Percentiles rank a stretch among this genome's conserved stretches.
phyloP scores from a whole-genome alignment of 345 rosid genomes.

The Barbarea vulgaris region DNA sequence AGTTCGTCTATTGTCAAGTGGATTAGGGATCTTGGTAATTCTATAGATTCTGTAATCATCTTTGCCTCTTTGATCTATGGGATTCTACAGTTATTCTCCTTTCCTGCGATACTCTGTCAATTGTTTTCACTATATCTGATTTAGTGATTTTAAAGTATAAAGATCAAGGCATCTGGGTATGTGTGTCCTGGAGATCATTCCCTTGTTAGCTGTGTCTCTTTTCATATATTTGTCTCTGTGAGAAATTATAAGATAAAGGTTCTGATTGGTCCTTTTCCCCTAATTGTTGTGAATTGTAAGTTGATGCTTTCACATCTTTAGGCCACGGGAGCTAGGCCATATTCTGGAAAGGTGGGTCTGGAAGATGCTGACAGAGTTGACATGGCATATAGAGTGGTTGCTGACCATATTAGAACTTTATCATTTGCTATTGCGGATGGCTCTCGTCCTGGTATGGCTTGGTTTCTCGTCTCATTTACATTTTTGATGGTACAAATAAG shows the following conservation, averaged over 20 bases:
- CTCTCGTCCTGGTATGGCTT: constrained; percentile 81
- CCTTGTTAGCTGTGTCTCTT: not conserved
- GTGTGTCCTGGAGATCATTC: constrained; percentile 9
- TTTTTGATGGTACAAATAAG: not conserved
- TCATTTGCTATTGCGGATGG: constrained; percentile 99
- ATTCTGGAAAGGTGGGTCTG: constrained; percentile 86
- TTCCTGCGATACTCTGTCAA: not conserved
- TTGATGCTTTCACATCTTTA: constrained; percentile 32
- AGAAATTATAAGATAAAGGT: not conserved
- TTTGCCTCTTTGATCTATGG: constrained; percentile 6
- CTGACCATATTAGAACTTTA: constrained; percentile 92
- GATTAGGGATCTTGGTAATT: constrained; percentile 14
- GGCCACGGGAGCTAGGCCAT: constrained; percentile 89
- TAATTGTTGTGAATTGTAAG: constrained; percentile 17
- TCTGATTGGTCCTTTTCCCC: constrained; percentile 12
- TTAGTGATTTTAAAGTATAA: not conserved
- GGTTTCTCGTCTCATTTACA: constrained; percentile 9
- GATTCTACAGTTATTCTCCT: not conserved
- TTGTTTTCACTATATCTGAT: not conserved
- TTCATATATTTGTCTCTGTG: constrained; percentile 12
- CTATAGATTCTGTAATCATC: constrained; percentile 10
- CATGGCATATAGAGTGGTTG: constrained; percentile 98
- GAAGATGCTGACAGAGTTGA: constrained; percentile 83
- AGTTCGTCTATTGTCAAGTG: constrained; percentile 1
- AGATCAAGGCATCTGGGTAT: not conserved